These are phyloP conservation scores for Acarospora socialis DNA, from an alignment of 2,329 filamentous ascomycete genomes.

Conservation along the genomic window DNA sequence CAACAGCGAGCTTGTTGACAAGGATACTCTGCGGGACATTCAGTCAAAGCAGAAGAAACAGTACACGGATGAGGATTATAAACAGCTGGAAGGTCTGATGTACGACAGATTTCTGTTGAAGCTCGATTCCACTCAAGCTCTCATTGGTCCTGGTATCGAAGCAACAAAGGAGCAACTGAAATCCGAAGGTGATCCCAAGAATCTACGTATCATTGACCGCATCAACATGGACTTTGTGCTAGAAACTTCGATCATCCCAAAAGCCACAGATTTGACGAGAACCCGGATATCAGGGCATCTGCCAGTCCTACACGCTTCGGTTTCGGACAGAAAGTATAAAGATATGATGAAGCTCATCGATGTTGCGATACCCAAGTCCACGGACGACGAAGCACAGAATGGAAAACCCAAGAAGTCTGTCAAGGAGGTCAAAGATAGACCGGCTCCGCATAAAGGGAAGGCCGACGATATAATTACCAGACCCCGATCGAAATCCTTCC, in stretches of 20 bases:
- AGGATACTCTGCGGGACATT: constrained; percentile 75
- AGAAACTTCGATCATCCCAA: constrained; percentile 94
- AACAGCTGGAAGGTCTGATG: constrained; percentile 79
- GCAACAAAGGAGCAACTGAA: constrained; percentile 73
- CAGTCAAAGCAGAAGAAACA: constrained; percentile 79
- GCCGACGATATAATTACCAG: constrained; percentile 23
- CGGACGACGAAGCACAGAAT: constrained; percentile 31
- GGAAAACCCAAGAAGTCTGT: constrained; percentile 17
- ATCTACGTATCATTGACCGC: constrained; percentile 81
- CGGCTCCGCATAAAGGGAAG: constrained; percentile 25
- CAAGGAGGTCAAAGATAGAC: constrained; percentile 23
- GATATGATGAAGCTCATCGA: constrained; percentile 92
- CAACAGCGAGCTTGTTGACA: constrained; percentile 84
- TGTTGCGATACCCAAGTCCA: constrained; percentile 79
- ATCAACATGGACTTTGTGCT: constrained; percentile 97
- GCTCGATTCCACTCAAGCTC: constrained; percentile 81
- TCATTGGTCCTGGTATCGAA: constrained; percentile 87
- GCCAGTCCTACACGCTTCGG: constrained; percentile 77
- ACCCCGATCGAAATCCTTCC: constrained; percentile 56
- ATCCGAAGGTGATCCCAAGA: constrained; percentile 50
- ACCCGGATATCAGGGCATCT: constrained; percentile 83
- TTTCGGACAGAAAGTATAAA: constrained; percentile 95
- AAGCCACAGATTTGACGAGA: constrained; percentile 82
- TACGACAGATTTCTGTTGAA: constrained; percentile 96
- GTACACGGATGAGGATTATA: constrained; percentile 80